Evolutionary conservation across 148 eudicot genomes (phyloP).

Genomic region (Amaranthus cruentus): DNA sequence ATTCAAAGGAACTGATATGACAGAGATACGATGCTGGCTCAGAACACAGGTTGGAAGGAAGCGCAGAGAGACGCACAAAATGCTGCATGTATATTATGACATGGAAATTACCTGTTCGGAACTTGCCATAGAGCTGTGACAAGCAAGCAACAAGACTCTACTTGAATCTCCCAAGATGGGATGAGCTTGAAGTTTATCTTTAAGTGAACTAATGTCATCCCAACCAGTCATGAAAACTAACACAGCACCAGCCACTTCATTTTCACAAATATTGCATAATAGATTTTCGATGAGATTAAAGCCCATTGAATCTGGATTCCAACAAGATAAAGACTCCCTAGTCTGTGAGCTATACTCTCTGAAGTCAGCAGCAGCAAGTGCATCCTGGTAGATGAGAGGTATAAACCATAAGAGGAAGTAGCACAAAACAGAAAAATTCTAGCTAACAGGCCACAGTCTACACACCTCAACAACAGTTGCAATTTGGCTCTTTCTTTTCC

Average conservation of each 20-base stretch:
- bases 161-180: slow-evolving; percentile 65
- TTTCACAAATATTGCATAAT: slow-evolving; percentile 71
- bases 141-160: slow-evolving; percentile 79
- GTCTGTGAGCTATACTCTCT: slow-evolving; percentile 55
- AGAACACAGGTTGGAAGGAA: background rate
- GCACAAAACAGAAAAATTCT: background rate
- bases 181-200: slow-evolving; percentile 81
- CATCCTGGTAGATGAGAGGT: slow-evolving; percentile 45
- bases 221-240: slow-evolving; percentile 96
- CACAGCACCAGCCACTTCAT: slow-evolving; percentile 79
- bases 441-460: slow-evolving; percentile 4
- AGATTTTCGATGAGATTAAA: slow-evolving; percentile 88
- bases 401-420: slow-evolving; percentile 9
- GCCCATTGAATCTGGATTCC: slow-evolving; percentile 97
- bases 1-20: background rate
- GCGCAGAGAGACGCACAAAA: background rate
- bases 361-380: slow-evolving; percentile 77
- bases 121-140: slow-evolving; percentile 98
- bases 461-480: slow-evolving; percentile 86
- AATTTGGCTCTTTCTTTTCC: slow-evolving; percentile 94
- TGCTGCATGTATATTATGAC: slow-evolving; percentile 13
- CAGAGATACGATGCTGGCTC: slow-evolving; percentile 2
- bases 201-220: slow-evolving; percentile 95
- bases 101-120: slow-evolving; percentile 67
- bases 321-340: slow-evolving; percentile 78